A percentile compares a stretch with the other conserved stretches of the same genome.
phyloP scores from a whole-genome alignment of 2,329 filamentous ascomycete species.

The Phialophora tarda region DNA sequence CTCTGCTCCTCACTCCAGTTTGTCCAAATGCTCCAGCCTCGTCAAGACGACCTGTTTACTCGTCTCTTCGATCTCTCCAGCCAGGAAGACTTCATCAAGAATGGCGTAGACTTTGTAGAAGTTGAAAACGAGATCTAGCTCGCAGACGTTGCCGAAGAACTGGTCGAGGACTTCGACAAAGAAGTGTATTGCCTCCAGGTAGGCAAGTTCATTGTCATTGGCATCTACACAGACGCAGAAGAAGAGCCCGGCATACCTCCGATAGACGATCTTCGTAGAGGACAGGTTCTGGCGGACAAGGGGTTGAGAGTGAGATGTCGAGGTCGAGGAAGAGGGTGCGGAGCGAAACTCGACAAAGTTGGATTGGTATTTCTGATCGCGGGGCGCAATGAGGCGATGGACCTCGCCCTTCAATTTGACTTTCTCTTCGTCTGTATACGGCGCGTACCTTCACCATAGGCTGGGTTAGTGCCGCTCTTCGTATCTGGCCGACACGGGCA shows the following conservation, averaged over 20 bases:
- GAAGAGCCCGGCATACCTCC: conserved; percentile 95
- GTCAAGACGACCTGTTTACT: conserved; percentile 98
- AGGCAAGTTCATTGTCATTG: conserved; percentile 97
- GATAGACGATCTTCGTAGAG: conserved; percentile 91
- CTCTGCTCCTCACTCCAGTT: conserved; percentile 71
- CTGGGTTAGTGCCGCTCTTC: neutral
- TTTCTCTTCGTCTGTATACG: conserved; percentile 98
- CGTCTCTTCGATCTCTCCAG: conserved; percentile 97
- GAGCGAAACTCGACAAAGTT: conserved; percentile 89
- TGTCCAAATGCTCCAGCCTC: conserved; percentile 91
- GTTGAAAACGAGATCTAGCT: conserved; percentile 84
- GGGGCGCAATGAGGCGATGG: conserved; percentile 94
- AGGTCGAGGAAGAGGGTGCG: conserved; percentile 28
- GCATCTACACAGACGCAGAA: conserved; percentile 99
- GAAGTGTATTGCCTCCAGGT: conserved; percentile 97
- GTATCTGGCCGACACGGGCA: neutral
- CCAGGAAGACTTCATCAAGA: conserved; percentile 95
- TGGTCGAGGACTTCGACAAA: conserved; percentile 98
- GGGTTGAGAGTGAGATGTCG: conserved; percentile 27
- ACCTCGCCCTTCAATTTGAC: conserved; percentile 99
- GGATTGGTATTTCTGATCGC: conserved; percentile 99
- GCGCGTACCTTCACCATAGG: conserved; percentile 66
- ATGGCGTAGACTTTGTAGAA: conserved; percentile 93
- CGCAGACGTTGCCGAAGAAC: conserved; percentile 99
- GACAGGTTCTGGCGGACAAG: conserved; percentile 41